Conservation (phyloP, 768 basidiomycete genomes). For the Suillus cothurnatus region DNA sequence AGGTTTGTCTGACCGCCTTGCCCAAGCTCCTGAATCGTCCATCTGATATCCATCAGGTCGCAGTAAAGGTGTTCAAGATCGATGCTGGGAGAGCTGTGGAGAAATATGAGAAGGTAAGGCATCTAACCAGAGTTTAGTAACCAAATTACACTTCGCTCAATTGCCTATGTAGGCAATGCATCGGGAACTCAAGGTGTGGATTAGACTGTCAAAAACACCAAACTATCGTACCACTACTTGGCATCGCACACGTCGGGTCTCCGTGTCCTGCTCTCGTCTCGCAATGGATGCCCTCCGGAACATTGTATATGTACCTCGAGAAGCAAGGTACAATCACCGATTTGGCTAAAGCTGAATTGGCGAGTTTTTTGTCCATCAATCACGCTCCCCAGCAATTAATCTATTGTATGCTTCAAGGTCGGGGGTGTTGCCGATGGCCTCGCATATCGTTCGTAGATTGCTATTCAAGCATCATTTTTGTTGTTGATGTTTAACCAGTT, state of each 20-base stretch:
- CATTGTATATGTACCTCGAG: not conserved
- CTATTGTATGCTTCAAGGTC: too few relatives aligned
- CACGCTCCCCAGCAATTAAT: too few relatives aligned
- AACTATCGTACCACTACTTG: slow-evolving; percentile 23
- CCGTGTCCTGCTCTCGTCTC: not conserved
- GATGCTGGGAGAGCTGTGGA: not conserved
- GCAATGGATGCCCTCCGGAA: not conserved
- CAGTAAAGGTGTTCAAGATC: not conserved
- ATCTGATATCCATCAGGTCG: not conserved
- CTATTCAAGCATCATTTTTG: not conserved
- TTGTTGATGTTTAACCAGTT: slow-evolving; percentile 11
- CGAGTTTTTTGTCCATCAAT: not conserved
- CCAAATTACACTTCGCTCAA: too few relatives aligned
- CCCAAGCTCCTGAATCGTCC: not conserved
- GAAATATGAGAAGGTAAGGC: not conserved
- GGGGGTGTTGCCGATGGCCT: slow-evolving; percentile 19
- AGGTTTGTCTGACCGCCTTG: too few relatives aligned
- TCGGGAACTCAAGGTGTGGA: slow-evolving; percentile 18
- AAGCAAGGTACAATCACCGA: not conserved
- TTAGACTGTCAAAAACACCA: slow-evolving; percentile 14
- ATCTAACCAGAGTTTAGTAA: not conserved
- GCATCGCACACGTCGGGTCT: slow-evolving; percentile 8
- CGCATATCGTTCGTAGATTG: slow-evolving; percentile 13
- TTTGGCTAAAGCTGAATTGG: not conserved
- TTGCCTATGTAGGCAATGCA: too few relatives aligned